Evolutionary conservation across 768 basidiomycete genomes (phyloP).

Genomic region (Xerocomus potaroensis): DNA sequence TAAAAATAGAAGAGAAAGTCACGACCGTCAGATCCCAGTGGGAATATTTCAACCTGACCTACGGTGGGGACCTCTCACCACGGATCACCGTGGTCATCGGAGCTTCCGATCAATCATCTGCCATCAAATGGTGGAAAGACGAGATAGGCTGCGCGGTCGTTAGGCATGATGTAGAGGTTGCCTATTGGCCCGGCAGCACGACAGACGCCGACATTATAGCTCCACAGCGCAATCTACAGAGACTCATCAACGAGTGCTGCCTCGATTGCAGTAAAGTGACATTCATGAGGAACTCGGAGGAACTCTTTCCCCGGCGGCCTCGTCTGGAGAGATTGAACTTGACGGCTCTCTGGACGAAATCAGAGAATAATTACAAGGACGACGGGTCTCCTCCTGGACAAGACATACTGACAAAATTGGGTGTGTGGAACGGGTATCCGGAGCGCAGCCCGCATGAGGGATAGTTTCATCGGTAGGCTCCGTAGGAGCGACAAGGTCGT

Average conservation of each 20-base stretch:
- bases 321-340: conserved; percentile 12
- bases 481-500: not conserved
- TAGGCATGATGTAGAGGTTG: conserved; percentile 8
- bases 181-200: conserved; percentile 4
- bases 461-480: not conserved
- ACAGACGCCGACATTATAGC: not conserved
- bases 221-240: conserved; percentile 5
- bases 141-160: not conserved
- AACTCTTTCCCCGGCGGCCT: conserved; percentile 13
- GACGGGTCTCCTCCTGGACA: not conserved
- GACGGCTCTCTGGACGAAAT: conserved; percentile 7
- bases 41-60: conserved; percentile 24
- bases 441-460: not conserved
- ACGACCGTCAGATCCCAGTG: conserved; percentile 18
- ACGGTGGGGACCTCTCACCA: conserved; percentile 26
- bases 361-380: conserved; percentile 1
- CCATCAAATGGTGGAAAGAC: conserved; percentile 22
- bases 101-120: conserved; percentile 8
- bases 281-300: conserved; percentile 3
- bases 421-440: conserved; percentile 13
- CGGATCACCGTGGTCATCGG: conserved; percentile 23
- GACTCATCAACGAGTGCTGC: conserved; percentile 20
- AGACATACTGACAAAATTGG: conserved; percentile 18
- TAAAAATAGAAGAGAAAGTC: conserved; percentile 2
- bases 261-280: conserved; percentile 18